Evolutionary conservation across 352 stramenopile genomes (phyloP).

Genomic region (Globisporangium cylindrosporum): DNA sequence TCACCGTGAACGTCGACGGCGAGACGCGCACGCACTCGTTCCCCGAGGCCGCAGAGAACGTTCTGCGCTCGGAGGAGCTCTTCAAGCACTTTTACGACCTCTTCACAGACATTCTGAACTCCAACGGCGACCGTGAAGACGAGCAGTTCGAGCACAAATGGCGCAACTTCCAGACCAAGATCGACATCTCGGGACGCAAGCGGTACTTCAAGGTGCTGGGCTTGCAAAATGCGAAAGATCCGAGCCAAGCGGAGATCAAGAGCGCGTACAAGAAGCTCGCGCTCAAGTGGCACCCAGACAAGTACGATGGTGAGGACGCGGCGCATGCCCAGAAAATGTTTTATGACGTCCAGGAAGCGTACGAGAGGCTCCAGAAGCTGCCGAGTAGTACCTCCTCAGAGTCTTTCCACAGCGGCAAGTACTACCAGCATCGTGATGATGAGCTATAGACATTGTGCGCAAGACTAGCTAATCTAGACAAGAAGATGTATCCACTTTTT

Average conservation of each 20-base stretch:
- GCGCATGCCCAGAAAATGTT: slow-evolving; percentile 20
- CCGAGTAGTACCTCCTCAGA: background rate
- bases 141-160: slow-evolving; percentile 19
- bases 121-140: background rate
- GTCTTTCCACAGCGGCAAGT: background rate
- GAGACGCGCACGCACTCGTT: slow-evolving; percentile 1
- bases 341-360: slow-evolving; percentile 25
- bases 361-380: slow-evolving; percentile 22
- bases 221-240: background rate
- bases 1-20: slow-evolving; percentile 2
- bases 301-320: slow-evolving; percentile 18
- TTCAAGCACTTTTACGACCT: slow-evolving; percentile 8
- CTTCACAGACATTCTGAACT: slow-evolving; percentile 1
- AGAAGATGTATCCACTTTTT: background rate
- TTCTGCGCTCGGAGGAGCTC: slow-evolving; percentile 7
- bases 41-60: slow-evolving; percentile 7
- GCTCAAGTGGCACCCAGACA: slow-evolving; percentile 29
- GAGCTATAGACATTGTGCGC: background rate
- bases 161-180: slow-evolving; percentile 13
- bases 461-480: background rate
- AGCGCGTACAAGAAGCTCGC: slow-evolving; percentile 20
- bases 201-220: slow-evolving; percentile 21
- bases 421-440: slow-evolving; percentile 4
- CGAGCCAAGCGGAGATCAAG: slow-evolving; percentile 19
- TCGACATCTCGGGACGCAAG: slow-evolving; percentile 21